phyloP scores from a whole-genome alignment of 805 yeast species.

The Kodamaea jinghongensis region DNA sequence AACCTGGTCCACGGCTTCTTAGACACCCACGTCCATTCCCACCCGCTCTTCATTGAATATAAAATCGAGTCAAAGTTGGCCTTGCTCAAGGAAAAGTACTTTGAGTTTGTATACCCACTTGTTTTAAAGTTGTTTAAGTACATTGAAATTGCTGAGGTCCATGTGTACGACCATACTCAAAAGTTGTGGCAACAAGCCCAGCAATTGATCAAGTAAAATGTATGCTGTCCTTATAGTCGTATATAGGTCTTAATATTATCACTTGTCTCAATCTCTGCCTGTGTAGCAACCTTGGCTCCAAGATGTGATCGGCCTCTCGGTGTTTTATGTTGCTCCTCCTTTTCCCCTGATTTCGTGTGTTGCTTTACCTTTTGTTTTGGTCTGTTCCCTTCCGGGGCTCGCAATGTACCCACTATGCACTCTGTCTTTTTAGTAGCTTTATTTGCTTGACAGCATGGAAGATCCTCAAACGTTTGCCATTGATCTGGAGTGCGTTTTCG shows the following conservation, averaged over 20 bases:
- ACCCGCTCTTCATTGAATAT: constrained; percentile 32
- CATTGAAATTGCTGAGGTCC: constrained; percentile 34
- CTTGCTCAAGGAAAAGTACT: constrained; percentile 20
- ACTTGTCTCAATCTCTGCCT: too few species aligned
- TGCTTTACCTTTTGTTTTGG: too few species aligned
- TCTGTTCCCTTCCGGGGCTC: too few species aligned
- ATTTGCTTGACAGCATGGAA: too few species aligned
- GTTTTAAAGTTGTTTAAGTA: constrained; percentile 31
- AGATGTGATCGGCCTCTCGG: neutral
- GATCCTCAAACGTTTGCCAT: too few species aligned
- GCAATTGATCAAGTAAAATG: neutral
- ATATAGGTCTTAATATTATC: neutral
- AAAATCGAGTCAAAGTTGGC: constrained; percentile 27
- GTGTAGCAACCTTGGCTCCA: neutral
- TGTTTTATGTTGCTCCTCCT: too few species aligned
- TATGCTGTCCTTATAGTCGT: neutral
- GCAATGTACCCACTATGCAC: too few species aligned
- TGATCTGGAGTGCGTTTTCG: too few species aligned
- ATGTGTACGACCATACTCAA: constrained; percentile 22
- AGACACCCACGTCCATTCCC: constrained; percentile 38
- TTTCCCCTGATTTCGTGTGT: too few species aligned
- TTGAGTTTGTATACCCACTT: constrained; percentile 27
- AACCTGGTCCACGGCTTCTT: constrained; percentile 25
- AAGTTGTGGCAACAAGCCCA: constrained; percentile 2
- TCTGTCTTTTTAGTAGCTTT: too few species aligned